Base-by-base conservation (phyloP, 2,329 filamentous ascomycete genomes). In the Remersonia thermophila region DNA sequence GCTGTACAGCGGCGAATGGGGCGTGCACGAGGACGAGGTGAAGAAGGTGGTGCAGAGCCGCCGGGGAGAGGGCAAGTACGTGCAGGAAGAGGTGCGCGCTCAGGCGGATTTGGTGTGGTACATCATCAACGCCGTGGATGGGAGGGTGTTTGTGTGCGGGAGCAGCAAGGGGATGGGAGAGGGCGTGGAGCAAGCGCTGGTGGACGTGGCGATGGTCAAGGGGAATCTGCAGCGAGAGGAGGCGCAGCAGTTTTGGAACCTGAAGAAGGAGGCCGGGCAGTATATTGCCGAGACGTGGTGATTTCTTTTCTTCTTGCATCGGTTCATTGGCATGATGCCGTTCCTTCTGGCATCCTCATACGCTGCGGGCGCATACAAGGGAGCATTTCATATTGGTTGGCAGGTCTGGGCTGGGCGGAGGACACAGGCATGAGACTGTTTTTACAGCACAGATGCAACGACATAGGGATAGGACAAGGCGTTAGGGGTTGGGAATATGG, bases 21-120 rank as follows among this genome's bases (percentile, higher is more conserved):
- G 91, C 33, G 84, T 91, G 2, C 83, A 94, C 51, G 89, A 95
- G 55, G 77, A 83, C 35, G 79, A 87, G 55, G 80, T 87, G 34
- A 86, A 87, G 62, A 80, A 77, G 29, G 82, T 91, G 1, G 80
- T 87, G 9, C 75, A 91, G 58, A 83, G 73, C 48, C 77, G 77
- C 35, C 71, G 68, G 33, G 83, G 82, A 31, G 81, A 86, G 48
- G 83, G 84, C 44, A 80, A 81, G 46, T 98, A 98, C 54, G 91
- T 98, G 2, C 91, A 98, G 55, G 91, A 98, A 52, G 91, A 96
- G 59, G 89, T 98, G 7, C 69, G 74, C 9, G 71, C 83, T 45
- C 91, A 96, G 57, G 84, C 87, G 2, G 91, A 96, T 54, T 71
- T 96, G n/a, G 89, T 96, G 12, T 98, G 91, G 91, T 93, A 85